Conservation (phyloP, 129 eudicot genomes). For the Logfia minima region DNA sequence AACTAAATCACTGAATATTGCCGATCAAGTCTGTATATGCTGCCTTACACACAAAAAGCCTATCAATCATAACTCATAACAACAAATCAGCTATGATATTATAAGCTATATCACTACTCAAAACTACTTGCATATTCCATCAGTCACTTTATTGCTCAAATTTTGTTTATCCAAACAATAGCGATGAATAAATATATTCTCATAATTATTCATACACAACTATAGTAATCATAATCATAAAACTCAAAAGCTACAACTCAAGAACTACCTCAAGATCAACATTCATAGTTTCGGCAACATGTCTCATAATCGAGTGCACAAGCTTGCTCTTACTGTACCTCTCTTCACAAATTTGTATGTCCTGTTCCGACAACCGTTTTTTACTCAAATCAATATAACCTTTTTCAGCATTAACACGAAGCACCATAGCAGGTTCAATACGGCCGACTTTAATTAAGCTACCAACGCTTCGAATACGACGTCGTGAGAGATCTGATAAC, state of each 20-base stretch:
- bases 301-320: slow-evolving; percentile 75
- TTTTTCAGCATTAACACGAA: slow-evolving; percentile 64
- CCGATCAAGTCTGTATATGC: slow-evolving; percentile 4
- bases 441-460: slow-evolving; percentile 70
- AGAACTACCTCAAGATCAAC: slow-evolving; percentile 57
- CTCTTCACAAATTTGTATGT: slow-evolving; percentile 59
- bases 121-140: not conserved
- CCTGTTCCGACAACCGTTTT: slow-evolving; percentile 66
- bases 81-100: not conserved
- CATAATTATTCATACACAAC: not conserved
- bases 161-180: not conserved
- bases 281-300: slow-evolving; percentile 62
- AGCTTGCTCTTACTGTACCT: slow-evolving; percentile 69
- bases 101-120: not conserved
- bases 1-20: not conserved
- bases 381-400: slow-evolving; percentile 75
- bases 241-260: not conserved
- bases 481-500: slow-evolving; percentile 66
- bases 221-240: slow-evolving; percentile 4
- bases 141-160: not conserved
- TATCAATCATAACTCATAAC: not conserved
- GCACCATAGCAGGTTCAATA: slow-evolving; percentile 74
- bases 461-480: slow-evolving; percentile 74
- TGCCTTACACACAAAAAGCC: slow-evolving; percentile 3
- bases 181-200: not conserved